Conservation (phyloP, 768 basidiomycete genomes). For the Pleurotus djamor region DNA sequence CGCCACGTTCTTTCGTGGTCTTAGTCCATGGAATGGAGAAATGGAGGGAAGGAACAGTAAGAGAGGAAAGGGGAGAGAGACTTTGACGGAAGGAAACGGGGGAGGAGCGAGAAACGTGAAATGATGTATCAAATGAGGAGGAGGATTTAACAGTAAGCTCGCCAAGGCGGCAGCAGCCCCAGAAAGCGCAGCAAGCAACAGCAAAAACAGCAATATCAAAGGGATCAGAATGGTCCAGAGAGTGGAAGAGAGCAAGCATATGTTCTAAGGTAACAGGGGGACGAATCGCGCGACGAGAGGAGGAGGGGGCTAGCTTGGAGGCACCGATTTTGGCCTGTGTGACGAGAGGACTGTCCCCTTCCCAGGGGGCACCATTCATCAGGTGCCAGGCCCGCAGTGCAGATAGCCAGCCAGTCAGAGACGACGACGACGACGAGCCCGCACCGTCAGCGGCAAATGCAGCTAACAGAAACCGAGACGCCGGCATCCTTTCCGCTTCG, state of each 20-base stretch:
- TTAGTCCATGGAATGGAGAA: constrained; percentile 35
- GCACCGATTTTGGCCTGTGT: no score
- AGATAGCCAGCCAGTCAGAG: no score
- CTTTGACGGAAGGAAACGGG: not conserved
- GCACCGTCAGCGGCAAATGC: no score
- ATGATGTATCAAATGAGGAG: constrained; percentile 10
- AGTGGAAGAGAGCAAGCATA: constrained; percentile 12
- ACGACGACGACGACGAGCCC: no score
- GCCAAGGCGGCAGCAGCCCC: constrained; percentile 25
- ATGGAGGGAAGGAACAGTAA: constrained; percentile 8
- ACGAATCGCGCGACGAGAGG: no score
- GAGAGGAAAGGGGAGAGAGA: not conserved
- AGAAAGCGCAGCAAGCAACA: constrained; percentile 28
- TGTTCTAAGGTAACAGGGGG: no score
- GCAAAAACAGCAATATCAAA: constrained; percentile 29
- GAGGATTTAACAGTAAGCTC: constrained; percentile 18
- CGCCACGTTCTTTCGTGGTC: constrained; percentile 21
- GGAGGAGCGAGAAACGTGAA: constrained; percentile 11
- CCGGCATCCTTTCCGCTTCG: no score
- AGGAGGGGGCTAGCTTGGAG: no score
- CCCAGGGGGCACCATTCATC: no score
- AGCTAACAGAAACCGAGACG: no score
- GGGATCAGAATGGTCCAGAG: constrained; percentile 18
- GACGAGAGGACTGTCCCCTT: no score
- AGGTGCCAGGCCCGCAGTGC: no score